phyloP scores from a whole-genome alignment of 768 basidiomycete species.

The Agaricus subrufescens region DNA sequence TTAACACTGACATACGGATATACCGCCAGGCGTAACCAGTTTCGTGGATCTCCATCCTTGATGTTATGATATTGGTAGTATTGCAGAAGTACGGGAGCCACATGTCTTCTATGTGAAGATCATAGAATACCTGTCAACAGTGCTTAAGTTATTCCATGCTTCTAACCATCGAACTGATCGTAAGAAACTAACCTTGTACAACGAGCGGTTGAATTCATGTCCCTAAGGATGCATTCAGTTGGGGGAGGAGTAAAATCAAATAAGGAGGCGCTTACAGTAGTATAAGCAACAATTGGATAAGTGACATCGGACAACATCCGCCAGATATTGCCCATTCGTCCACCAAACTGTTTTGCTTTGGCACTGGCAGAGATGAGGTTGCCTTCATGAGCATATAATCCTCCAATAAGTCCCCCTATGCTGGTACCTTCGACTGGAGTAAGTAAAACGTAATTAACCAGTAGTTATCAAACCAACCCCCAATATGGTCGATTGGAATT shows the following conservation, averaged over 20 bases:
- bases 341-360: conserved; percentile 87
- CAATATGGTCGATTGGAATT: conserved; percentile 92
- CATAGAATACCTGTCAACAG: conserved; percentile 70
- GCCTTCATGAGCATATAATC: conserved; percentile 91
- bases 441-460: neutral
- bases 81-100: conserved; percentile 99
- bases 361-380: conserved; percentile 84
- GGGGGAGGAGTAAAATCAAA: neutral
- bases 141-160: neutral
- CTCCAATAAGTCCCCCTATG: conserved; percentile 90
- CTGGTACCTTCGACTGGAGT: conserved; percentile 54
- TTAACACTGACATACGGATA: conserved; percentile 50
- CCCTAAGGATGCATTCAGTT: conserved; percentile 44
- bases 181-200: conserved; percentile 63
- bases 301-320: conserved; percentile 90
- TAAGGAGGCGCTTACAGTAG: conserved; percentile 47
- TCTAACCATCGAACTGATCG: neutral
- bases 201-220: conserved; percentile 90
- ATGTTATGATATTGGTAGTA: conserved; percentile 94
- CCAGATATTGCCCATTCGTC: conserved; percentile 93
- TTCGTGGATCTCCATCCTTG: conserved; percentile 95
- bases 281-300: conserved; percentile 89
- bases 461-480: conserved; percentile 39
- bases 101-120: conserved; percentile 95
- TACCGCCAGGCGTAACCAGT: conserved; percentile 99